Evolutionary conservation across 805 yeast genomes (phyloP).

Genomic region (Torulaspora quercuum): DNA sequence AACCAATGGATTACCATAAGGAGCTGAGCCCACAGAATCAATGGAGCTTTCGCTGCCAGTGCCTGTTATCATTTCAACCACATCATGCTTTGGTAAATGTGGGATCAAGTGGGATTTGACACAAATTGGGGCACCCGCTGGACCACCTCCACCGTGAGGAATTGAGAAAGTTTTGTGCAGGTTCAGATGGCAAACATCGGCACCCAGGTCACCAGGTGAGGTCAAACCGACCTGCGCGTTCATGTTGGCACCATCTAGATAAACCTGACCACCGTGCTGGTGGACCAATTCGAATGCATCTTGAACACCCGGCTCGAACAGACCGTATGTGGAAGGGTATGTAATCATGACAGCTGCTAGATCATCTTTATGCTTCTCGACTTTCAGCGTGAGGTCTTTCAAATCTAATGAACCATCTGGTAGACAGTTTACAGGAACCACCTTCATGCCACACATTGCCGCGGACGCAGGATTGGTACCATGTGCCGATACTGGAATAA

Average conservation of each 20-base stretch:
- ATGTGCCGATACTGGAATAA: constrained; percentile 96
- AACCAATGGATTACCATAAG: constrained; percentile 92
- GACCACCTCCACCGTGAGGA: constrained; percentile 99
- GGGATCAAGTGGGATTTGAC: constrained; percentile 77
- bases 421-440: constrained; percentile 85
- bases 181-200: constrained; percentile 96
- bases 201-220: constrained; percentile 95
- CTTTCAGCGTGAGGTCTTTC: constrained; percentile 68
- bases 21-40: constrained; percentile 83
- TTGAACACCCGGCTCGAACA: constrained; percentile 88
- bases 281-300: constrained; percentile 85
- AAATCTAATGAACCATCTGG: constrained; percentile 83
- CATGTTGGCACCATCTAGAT: constrained; percentile 98
- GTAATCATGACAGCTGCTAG: constrained; percentile 95
- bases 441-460: constrained; percentile 93
- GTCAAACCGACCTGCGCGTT: constrained; percentile 98
- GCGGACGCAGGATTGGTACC: constrained; percentile 99
- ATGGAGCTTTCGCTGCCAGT: constrained; percentile 49
- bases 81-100: constrained; percentile 76
- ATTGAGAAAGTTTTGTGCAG: constrained; percentile 96
- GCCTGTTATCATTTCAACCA: constrained; percentile 48
- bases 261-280: constrained; percentile 87
- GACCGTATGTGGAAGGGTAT: constrained; percentile 95
- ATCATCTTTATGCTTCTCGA: constrained; percentile 59
- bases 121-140: constrained; percentile 98